phyloP scores from a whole-genome alignment of 371 early-diverging fungal genomes.

The Mucor plumbeus region DNA sequence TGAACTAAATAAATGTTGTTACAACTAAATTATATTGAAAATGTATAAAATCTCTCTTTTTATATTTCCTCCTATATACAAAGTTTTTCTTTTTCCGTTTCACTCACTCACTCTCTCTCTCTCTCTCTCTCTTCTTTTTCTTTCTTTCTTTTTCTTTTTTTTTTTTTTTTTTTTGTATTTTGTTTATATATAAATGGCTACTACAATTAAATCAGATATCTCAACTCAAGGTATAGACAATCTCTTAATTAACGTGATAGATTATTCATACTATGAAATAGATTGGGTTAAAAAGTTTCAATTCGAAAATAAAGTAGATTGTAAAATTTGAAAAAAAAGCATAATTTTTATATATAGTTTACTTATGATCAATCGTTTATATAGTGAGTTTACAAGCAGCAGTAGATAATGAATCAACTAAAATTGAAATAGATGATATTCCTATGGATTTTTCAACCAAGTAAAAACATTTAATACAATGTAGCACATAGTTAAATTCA shows the following conservation, averaged over 20 bases:
- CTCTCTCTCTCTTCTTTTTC: no score
- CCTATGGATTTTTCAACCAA: slow-evolving; percentile 16
- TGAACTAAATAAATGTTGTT: not conserved
- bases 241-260: not conserved
- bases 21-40: not conserved
- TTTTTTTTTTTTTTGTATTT: not conserved
- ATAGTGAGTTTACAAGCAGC: slow-evolving; percentile 44
- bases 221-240: slow-evolving; percentile 11
- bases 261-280: slow-evolving; percentile 2
- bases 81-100: no score
- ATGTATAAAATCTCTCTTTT: not conserved
- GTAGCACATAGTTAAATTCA: slow-evolving; percentile 2
- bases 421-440: slow-evolving; percentile 41
- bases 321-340: slow-evolving; percentile 18
- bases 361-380: not conserved
- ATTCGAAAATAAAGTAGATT: slow-evolving; percentile 43
- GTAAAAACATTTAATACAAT: not conserved
- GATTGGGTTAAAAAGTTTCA: slow-evolving; percentile 51
- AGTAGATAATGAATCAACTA: slow-evolving; percentile 38
- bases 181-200: slow-evolving; percentile 3
- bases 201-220: not conserved
- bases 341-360: not conserved
- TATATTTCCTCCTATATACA: slow-evolving; percentile 2
- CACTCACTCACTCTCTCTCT: no score
- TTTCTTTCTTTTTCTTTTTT: no score